These are phyloP conservation scores for Pseudopithomyces maydicus DNA, from an alignment of 2,329 filamentous ascomycete genomes.

Conservation along the genomic window DNA sequence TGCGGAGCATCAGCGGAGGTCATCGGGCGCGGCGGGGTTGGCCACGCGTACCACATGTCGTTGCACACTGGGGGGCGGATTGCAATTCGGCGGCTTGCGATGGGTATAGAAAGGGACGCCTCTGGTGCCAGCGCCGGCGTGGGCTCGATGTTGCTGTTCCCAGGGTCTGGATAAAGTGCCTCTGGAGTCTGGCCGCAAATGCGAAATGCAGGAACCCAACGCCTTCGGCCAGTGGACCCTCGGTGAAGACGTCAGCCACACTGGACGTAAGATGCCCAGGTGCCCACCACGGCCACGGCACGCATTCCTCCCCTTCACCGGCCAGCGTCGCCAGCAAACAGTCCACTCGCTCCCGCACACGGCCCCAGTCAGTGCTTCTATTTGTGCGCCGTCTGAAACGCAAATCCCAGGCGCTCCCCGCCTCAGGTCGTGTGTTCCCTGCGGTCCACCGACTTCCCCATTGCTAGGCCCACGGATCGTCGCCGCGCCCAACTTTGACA, in stretches of 20 bases:
- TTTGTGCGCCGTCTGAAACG: constrained; percentile 2
- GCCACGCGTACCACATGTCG: constrained; percentile 32
- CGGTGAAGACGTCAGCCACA: constrained; percentile 4
- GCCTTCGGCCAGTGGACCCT: neutral
- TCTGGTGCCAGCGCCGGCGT: neutral
- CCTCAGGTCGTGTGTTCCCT: neutral
- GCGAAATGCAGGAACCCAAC: constrained; percentile 4
- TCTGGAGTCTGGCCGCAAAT: neutral
- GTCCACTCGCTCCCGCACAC: neutral
- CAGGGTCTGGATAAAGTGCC: constrained; percentile 1
- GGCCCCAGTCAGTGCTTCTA: neutral
- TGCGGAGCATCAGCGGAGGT: constrained; percentile 48
- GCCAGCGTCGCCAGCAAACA: neutral
- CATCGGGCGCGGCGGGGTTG: constrained; percentile 18
- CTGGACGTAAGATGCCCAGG: neutral
- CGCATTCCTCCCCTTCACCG: constrained; percentile 1
- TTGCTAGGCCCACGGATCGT: constrained; percentile 2
- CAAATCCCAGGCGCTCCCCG: neutral
- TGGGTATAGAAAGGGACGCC: neutral
- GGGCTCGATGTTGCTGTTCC: neutral
- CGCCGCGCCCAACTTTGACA: neutral
- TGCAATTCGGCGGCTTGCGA: neutral
- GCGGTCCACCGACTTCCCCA: neutral
- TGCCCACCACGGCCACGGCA: too few relatives aligned
- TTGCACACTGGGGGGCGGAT: neutral